These are phyloP conservation scores for Annulohypoxylon maeteangense DNA, from an alignment of 495 filamentous ascomycete genomes.

Conservation along the genomic window DNA sequence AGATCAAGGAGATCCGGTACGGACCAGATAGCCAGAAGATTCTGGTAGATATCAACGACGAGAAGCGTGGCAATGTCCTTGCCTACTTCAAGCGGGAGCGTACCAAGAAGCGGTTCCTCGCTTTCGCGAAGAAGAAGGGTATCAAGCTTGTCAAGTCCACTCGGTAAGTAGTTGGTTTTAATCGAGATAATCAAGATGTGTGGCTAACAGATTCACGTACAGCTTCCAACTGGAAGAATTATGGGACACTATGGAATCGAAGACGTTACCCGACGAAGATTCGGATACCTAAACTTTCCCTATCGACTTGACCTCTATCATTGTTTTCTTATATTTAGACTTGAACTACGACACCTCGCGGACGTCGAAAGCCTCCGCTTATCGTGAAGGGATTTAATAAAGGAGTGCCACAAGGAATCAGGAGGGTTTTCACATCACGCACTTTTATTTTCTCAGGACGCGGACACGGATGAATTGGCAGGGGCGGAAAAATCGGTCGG, in stretches of 20 bases:
- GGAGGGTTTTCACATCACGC: conserved; percentile 26
- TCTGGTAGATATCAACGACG: conserved; percentile 45
- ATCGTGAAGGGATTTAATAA: conserved; percentile 26
- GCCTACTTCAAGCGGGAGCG: conserved; percentile 58
- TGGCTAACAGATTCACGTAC: conserved; percentile 16
- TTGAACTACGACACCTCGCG: neutral
- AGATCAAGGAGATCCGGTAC: conserved; percentile 54
- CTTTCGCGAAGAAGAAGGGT: conserved; percentile 52
- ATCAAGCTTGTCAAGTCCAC: conserved; percentile 50
- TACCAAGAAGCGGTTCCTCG: conserved; percentile 59
- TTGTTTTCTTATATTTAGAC: conserved; percentile 7
- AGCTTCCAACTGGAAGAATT: conserved; percentile 37
- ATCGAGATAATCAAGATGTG: neutral
- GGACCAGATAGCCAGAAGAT: conserved; percentile 48
- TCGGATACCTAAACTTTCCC: conserved; percentile 21
- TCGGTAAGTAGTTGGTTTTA: conserved; percentile 40
- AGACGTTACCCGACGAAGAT: conserved; percentile 36
- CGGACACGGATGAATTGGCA: conserved; percentile 37
- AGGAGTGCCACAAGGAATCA: conserved; percentile 37
- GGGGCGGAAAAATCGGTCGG: conserved; percentile 39
- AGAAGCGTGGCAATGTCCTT: conserved; percentile 50
- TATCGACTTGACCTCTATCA: neutral
- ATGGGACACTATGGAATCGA: conserved; percentile 44
- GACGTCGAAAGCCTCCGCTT: neutral
- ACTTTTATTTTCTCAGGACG: conserved; percentile 13